Evolutionary conservation across 2,329 filamentous ascomycete genomes (phyloP).

Genomic region (Venturia carpophila): DNA sequence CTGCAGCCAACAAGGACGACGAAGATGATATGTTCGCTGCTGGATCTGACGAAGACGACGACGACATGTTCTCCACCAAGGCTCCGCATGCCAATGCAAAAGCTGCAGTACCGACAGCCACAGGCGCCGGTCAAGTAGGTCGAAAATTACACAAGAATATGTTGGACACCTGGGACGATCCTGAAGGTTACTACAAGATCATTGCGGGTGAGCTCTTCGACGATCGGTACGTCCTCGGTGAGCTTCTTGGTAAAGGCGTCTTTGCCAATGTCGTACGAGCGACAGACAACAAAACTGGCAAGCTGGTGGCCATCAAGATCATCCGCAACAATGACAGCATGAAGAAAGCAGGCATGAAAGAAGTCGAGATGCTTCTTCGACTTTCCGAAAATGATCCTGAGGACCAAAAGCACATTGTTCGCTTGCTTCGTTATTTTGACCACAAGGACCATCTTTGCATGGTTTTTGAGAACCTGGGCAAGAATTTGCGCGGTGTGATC

Average conservation of each 20-base stretch:
- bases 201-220: conserved; percentile 86
- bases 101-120: conserved; percentile 23
- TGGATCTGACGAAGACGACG: conserved; percentile 43
- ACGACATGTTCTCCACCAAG: conserved; percentile 88
- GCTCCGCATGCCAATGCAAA: conserved; percentile 40
- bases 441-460: conserved; percentile 94
- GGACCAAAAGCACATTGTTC: conserved; percentile 85
- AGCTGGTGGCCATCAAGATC: conserved; percentile 91
- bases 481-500: conserved; percentile 87
- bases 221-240: conserved; percentile 79
- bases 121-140: conserved; percentile 7
- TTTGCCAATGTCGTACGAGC: conserved; percentile 95
- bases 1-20: conserved; percentile 35
- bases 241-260: conserved; percentile 85
- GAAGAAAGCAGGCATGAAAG: conserved; percentile 82
- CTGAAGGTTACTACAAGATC: conserved; percentile 93
- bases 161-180: conserved; percentile 87
- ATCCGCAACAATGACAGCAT: conserved; percentile 94
- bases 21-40: conserved; percentile 58
- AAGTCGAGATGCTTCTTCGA: conserved; percentile 86
- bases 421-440: conserved; percentile 79
- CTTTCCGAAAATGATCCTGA: conserved; percentile 79
- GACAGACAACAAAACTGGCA: conserved; percentile 60
- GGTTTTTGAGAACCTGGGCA: conserved; percentile 89
- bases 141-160: conserved; percentile 59